Percentiles rank a stretch among this genome's conserved stretches.
phyloP scores from a whole-genome alignment of 1,284 basidiomycete genomes.

The Amylostereum chailletii region DNA sequence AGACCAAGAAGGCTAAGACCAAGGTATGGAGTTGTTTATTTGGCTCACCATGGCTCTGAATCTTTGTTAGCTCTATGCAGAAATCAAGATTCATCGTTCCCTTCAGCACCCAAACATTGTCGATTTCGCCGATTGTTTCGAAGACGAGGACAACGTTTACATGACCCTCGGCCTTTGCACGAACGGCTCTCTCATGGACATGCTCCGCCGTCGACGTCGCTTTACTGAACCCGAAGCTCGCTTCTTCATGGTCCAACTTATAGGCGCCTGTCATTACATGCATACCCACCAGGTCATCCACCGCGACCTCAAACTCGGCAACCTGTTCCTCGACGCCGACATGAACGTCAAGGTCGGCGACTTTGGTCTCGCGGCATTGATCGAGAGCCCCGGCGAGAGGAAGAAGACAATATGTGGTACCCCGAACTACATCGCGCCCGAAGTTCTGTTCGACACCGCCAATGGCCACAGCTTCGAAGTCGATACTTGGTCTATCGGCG shows the following conservation, averaged over 20 bases:
- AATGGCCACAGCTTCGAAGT: constrained; percentile 98
- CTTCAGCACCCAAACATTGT: constrained; percentile 93
- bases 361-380: constrained; percentile 94
- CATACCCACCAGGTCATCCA: constrained; percentile 94
- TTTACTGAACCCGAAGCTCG: constrained; percentile 92
- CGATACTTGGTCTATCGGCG: constrained; percentile 96
- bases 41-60: neutral
- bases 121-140: constrained; percentile 89
- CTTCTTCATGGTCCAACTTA: constrained; percentile 89
- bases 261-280: constrained; percentile 96
- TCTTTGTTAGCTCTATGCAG: constrained; percentile 74
- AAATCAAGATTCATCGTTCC: constrained; percentile 96
- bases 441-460: constrained; percentile 92
- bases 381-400: constrained; percentile 92
- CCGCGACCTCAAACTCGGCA: constrained; percentile 92
- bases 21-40: constrained; percentile 45
- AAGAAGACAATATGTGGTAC: constrained; percentile 99
- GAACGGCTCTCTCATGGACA: constrained; percentile 85
- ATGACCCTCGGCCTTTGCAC: constrained; percentile 93
- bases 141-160: constrained; percentile 94
- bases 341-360: constrained; percentile 98
- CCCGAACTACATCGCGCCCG: constrained; percentile 98
- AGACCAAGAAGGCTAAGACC: constrained; percentile 88
- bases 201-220: constrained; percentile 81
- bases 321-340: constrained; percentile 85